Evolutionary conservation across 495 filamentous ascomycete genomes (phyloP).

Genomic region (Usnea hakonensis): DNA sequence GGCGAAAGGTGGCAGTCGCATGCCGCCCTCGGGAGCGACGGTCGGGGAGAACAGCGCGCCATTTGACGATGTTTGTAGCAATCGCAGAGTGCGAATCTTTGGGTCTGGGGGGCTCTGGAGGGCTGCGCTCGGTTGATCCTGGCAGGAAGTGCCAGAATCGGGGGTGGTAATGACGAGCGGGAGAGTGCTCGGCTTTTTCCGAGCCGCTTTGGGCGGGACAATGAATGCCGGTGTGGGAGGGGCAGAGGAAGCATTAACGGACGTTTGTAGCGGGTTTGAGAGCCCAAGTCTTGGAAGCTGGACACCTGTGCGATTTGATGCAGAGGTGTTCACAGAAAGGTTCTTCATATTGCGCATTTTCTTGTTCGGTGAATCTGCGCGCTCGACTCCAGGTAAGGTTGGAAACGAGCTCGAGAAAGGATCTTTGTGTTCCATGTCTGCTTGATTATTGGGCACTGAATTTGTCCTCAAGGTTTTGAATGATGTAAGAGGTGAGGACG

Average conservation of each 20-base stretch:
- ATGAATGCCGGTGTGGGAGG: constrained; percentile 77
- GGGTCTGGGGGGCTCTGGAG: constrained; percentile 47
- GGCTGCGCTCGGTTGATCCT: constrained; percentile 29
- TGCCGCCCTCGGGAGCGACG: constrained; percentile 52
- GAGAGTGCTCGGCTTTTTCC: constrained; percentile 70
- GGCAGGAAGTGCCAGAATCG: constrained; percentile 35
- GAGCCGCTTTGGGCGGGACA: constrained; percentile 59
- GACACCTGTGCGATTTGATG: constrained; percentile 34
- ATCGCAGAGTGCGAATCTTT: constrained; percentile 44
- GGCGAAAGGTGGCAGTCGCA: constrained; percentile 51
- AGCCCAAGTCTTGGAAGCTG: constrained; percentile 41
- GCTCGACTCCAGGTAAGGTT: constrained; percentile 34
- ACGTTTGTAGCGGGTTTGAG: constrained; percentile 39
- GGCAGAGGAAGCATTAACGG: constrained; percentile 50
- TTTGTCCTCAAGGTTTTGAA: constrained; percentile 30
- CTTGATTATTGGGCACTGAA: constrained; percentile 6
- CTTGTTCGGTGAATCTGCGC: constrained; percentile 53
- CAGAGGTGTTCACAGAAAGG: constrained; percentile 76
- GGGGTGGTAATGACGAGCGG: constrained; percentile 65
- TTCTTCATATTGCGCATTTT: constrained; percentile 89
- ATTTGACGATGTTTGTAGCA: constrained; percentile 63
- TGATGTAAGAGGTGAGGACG: constrained; percentile 49
- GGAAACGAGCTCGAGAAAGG: constrained; percentile 39
- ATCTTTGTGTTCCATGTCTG: constrained; percentile 23
- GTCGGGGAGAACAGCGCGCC: constrained; percentile 51